phyloP scores from a whole-genome alignment of 257 asterid species.

The Solanum megistacrolobum region DNA sequence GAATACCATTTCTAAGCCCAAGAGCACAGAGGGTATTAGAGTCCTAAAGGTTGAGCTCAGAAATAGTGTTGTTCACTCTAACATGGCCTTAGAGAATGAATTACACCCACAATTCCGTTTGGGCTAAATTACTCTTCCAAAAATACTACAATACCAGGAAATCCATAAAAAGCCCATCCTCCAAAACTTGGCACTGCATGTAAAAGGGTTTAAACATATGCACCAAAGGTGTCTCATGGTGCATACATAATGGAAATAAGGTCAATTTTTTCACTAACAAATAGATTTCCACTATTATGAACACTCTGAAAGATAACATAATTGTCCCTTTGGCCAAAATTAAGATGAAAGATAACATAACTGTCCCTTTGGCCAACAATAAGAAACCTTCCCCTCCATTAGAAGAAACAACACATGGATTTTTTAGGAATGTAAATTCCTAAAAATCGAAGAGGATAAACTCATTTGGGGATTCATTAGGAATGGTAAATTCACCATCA shows the following conservation, averaged over 20 bases:
- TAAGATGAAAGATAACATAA: too few species aligned
- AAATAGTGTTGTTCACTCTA: neutral
- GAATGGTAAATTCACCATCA: neutral
- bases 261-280: neutral
- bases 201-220: neutral
- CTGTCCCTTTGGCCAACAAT: neutral
- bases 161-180: neutral
- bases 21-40: neutral
- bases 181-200: neutral
- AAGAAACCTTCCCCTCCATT: neutral
- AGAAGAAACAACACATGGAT: neutral
- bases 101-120: neutral
- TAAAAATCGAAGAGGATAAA: neutral
- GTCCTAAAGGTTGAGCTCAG: neutral
- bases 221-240: neutral
- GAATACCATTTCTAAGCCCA: neutral
- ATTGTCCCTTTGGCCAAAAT: too few species aligned
- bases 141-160: neutral
- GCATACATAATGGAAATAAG: neutral
- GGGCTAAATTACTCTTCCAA: neutral
- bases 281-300: too few species aligned
- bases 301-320: too few species aligned
- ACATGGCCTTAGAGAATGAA: neutral
- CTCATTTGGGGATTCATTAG: neutral
- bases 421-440: too few species aligned